phyloP scores from a whole-genome alignment of 2,329 filamentous ascomycete species.

The Neofusicoccum sp. region DNA sequence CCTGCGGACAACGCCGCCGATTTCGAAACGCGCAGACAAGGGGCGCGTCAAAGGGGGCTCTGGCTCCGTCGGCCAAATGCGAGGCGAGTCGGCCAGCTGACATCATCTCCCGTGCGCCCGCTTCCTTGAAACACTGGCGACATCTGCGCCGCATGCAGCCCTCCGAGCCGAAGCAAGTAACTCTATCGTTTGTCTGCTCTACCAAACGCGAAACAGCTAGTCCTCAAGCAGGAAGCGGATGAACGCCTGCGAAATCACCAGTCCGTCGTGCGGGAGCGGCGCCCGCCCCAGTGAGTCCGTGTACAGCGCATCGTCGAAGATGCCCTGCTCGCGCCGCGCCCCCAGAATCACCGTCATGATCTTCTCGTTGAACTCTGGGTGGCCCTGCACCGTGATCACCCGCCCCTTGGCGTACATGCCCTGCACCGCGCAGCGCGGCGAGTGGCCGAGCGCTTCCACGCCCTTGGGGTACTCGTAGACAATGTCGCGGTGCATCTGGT shows the following conservation, averaged over 20 bases:
- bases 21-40: constrained; percentile 11
- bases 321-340: constrained; percentile 61
- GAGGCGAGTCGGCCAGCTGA: background rate
- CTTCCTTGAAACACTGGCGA: constrained; percentile 10
- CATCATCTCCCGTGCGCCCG: constrained; percentile 5
- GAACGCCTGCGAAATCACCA: constrained; percentile 71
- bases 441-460: constrained; percentile 63
- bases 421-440: constrained; percentile 69
- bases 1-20: background rate
- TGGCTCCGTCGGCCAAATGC: background rate
- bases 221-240: constrained; percentile 70
- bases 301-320: constrained; percentile 69
- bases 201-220: constrained; percentile 9
- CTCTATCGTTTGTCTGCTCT: constrained; percentile 5
- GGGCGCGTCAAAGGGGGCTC: constrained; percentile 3
- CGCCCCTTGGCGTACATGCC: constrained; percentile 69
- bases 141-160: background rate
- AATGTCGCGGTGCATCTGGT: constrained; percentile 85
- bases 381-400: constrained; percentile 77
- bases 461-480: constrained; percentile 63
- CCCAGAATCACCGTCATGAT: constrained; percentile 70
- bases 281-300: constrained; percentile 67
- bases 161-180: too few relatives aligned
- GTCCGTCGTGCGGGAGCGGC: constrained; percentile 70
- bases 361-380: constrained; percentile 75